phyloP scores from a whole-genome alignment of 345 rosid species.

The Gossypium arboreum region DNA sequence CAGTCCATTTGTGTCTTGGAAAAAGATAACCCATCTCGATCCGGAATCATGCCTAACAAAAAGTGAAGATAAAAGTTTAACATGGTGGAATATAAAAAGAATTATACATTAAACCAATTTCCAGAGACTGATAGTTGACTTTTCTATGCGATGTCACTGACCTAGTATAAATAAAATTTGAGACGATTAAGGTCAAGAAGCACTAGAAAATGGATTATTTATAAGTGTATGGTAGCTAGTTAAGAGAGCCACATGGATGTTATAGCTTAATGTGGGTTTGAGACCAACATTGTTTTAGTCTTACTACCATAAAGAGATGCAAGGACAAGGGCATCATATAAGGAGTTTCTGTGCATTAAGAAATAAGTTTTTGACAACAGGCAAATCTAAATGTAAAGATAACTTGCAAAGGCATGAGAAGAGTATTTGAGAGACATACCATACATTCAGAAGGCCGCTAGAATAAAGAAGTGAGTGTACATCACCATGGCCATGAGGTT shows the following conservation, averaged over 20 bases:
- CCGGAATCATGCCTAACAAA: constrained; percentile 67
- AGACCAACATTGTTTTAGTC: not conserved
- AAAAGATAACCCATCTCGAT: constrained; percentile 80
- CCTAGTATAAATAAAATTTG: not conserved
- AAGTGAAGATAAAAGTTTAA: not conserved
- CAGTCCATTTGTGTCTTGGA: constrained; percentile 99
- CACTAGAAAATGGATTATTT: not conserved
- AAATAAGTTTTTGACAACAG: not conserved
- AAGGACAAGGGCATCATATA: not conserved
- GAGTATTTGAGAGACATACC: no score
- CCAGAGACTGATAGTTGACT: not conserved
- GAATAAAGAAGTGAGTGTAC: no score
- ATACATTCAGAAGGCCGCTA: no score
- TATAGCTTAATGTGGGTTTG: not conserved
- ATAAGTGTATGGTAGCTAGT: not conserved
- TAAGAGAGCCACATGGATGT: not conserved
- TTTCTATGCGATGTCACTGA: not conserved
- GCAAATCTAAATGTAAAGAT: not conserved
- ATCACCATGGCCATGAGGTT: no score
- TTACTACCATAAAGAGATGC: not conserved
- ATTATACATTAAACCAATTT: not conserved
- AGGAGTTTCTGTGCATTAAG: not conserved
- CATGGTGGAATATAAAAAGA: not conserved
- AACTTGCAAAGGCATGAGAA: not conserved
- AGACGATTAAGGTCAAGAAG: not conserved